A percentile compares a stretch with the other conserved stretches of the same genome.
phyloP scores from a whole-genome alignment of 352 stramenopile species.

The Detonula confervacea region DNA sequence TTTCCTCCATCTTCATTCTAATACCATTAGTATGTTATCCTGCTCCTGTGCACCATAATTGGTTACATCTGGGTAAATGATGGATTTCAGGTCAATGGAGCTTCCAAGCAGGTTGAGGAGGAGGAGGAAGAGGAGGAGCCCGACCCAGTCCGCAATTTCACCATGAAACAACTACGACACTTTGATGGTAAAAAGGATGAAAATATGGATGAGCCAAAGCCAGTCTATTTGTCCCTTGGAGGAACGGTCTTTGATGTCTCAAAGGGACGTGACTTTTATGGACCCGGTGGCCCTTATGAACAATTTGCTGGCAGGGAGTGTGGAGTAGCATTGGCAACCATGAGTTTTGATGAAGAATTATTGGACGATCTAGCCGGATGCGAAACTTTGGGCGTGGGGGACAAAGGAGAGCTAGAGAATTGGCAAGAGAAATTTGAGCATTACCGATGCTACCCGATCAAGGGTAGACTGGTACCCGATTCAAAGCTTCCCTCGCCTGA shows the following conservation, averaged over 20 bases:
- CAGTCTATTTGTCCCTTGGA: slow-evolving; percentile 95
- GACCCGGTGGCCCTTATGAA: slow-evolving; percentile 94
- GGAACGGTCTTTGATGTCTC: slow-evolving; percentile 97
- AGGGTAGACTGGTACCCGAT: slow-evolving; percentile 90
- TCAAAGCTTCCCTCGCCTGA: slow-evolving; percentile 89
- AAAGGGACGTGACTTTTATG: slow-evolving; percentile 94
- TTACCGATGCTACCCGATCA: slow-evolving; percentile 95
- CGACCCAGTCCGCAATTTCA: slow-evolving; percentile 90
- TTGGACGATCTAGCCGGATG: slow-evolving; percentile 86
- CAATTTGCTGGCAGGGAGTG: slow-evolving; percentile 95
- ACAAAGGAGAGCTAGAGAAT: slow-evolving; percentile 86
- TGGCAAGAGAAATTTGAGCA: slow-evolving; percentile 96
- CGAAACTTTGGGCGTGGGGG: slow-evolving; percentile 70
- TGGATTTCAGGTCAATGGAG: slow-evolving; percentile 43
- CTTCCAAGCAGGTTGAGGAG: slow-evolving; percentile 35
- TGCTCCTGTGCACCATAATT: slow-evolving; percentile 41
- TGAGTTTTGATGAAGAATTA: slow-evolving; percentile 94
- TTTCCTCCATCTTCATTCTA: slow-evolving; percentile 7
- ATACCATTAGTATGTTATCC: slow-evolving; percentile 40
- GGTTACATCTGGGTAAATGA: slow-evolving; percentile 50
- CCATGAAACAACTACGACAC: slow-evolving; percentile 88
- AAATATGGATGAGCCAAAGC: slow-evolving; percentile 83
- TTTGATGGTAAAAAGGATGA: slow-evolving; percentile 91
- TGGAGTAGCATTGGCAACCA: slow-evolving; percentile 93
- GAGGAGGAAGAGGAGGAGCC: slow-evolving; percentile 63